A percentile compares a stretch with the other conserved stretches of the same genome.
phyloP scores from a whole-genome alignment of 495 filamentous ascomycete genomes.

The Parathielavia appendiculata region DNA sequence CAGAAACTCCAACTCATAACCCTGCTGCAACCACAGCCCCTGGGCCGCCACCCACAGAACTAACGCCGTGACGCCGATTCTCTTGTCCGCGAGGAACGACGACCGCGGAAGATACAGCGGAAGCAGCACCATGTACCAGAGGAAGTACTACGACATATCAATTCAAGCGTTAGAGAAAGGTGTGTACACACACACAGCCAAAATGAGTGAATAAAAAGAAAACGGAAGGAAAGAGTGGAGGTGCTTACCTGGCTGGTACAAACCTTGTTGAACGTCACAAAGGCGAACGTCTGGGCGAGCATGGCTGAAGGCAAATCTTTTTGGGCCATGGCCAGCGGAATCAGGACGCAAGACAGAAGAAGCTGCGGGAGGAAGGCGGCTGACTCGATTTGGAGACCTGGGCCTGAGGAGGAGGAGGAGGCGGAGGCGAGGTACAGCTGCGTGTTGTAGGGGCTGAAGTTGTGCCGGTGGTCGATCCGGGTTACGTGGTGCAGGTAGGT shows the following conservation, averaged over 20 bases:
- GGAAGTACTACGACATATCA: constrained; percentile 67
- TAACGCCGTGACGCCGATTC: constrained; percentile 57
- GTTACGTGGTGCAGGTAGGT: constrained; percentile 90
- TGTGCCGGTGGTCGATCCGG: constrained; percentile 93
- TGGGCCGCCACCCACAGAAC: constrained; percentile 67
- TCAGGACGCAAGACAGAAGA: constrained; percentile 63
- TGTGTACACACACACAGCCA: not conserved
- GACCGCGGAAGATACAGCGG: constrained; percentile 85
- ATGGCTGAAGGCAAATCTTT: constrained; percentile 77
- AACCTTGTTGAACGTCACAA: constrained; percentile 97
- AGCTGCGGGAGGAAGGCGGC: constrained; percentile 88
- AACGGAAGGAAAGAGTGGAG: not conserved
- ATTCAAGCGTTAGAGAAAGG: too few relatives aligned
- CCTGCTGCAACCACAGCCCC: constrained; percentile 84
- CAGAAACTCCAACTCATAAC: constrained; percentile 80
- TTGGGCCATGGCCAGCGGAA: constrained; percentile 78
- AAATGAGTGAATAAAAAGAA: not conserved
- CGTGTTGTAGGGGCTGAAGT: constrained; percentile 94
- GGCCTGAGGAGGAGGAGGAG: constrained; percentile 14
- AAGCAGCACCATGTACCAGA: constrained; percentile 93
- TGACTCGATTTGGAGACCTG: constrained; percentile 58
- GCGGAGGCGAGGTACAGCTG: constrained; percentile 80
- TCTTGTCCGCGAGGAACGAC: constrained; percentile 55
- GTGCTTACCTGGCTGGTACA: constrained; percentile 84
- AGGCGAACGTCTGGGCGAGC: constrained; percentile 97